phyloP scores from a whole-genome alignment of 2,329 filamentous ascomycete genomes.

The Diplocarpon mali region DNA sequence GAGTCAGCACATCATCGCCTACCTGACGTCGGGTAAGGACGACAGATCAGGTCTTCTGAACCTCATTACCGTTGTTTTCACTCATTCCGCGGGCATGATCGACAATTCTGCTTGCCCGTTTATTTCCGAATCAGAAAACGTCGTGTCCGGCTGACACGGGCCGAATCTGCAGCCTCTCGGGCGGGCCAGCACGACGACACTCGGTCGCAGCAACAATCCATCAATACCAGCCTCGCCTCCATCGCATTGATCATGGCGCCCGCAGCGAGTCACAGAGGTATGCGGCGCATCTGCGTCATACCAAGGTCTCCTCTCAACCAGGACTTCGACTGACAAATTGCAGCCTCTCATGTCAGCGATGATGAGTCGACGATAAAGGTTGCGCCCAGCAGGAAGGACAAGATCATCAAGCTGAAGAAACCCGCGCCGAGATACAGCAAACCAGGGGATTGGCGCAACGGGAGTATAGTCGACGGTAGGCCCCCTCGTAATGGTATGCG shows the following conservation, averaged over 20 bases:
- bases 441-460: slow-evolving; percentile 62
- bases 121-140: too few relatives aligned
- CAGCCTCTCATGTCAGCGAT: slow-evolving; percentile 28
- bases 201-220: neutral
- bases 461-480: slow-evolving; percentile 49
- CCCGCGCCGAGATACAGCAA: slow-evolving; percentile 50
- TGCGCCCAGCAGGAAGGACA: slow-evolving; percentile 36
- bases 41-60: too few relatives aligned
- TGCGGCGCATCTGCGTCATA: neutral
- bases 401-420: slow-evolving; percentile 52
- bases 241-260: slow-evolving; percentile 8
- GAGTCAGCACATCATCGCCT: too few relatives aligned
- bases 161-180: slow-evolving; percentile 3
- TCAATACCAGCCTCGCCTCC: slow-evolving; percentile 1
- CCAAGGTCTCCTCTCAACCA: neutral
- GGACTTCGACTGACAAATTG: neutral
- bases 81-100: too few relatives aligned
- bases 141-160: slow-evolving; percentile 5
- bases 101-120: too few relatives aligned
- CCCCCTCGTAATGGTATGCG: neutral
- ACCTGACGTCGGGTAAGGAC: too few relatives aligned
- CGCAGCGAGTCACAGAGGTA: slow-evolving; percentile 8
- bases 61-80: too few relatives aligned
- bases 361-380: slow-evolving; percentile 53
- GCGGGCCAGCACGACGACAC: neutral